Evolutionary conservation across 345 rosid genomes (phyloP).

Genomic region (Eutrema yunnanense): DNA sequence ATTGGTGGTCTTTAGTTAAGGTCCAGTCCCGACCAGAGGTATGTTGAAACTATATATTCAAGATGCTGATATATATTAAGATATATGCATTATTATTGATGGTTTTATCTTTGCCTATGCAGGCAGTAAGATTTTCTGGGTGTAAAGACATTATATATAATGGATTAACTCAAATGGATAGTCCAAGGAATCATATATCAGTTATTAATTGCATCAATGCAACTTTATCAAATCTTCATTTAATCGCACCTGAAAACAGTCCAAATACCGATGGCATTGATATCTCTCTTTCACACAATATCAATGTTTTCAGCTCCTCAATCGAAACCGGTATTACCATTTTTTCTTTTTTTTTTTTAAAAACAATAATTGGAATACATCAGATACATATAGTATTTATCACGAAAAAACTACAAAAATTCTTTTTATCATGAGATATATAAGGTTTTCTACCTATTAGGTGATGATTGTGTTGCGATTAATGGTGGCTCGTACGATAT

Average conservation of each 20-base stretch:
- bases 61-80: neutral
- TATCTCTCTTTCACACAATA: neutral
- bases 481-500: constrained; percentile 7
- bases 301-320: neutral
- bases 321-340: constrained; percentile 13
- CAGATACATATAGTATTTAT: neutral
- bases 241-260: constrained; percentile 14
- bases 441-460: neutral
- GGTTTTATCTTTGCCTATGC: neutral
- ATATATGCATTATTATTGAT: neutral
- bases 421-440: neutral
- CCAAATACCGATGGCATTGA: constrained; percentile 29
- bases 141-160: neutral
- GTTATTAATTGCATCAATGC: neutral
- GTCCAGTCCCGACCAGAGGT: neutral
- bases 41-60: neutral
- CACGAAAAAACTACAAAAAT: neutral
- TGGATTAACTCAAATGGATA: constrained; percentile 16
- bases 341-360: neutral
- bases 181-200: constrained; percentile 20
- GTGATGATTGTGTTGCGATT: constrained; percentile 24
- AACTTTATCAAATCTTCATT: constrained; percentile 15
- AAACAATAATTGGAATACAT: too few relatives aligned
- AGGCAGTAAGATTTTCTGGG: neutral
- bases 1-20: constrained; percentile 9